These are phyloP conservation scores for Hanseniaspora lachancei DNA, from an alignment of 805 yeast species.

Conservation along the genomic window DNA sequence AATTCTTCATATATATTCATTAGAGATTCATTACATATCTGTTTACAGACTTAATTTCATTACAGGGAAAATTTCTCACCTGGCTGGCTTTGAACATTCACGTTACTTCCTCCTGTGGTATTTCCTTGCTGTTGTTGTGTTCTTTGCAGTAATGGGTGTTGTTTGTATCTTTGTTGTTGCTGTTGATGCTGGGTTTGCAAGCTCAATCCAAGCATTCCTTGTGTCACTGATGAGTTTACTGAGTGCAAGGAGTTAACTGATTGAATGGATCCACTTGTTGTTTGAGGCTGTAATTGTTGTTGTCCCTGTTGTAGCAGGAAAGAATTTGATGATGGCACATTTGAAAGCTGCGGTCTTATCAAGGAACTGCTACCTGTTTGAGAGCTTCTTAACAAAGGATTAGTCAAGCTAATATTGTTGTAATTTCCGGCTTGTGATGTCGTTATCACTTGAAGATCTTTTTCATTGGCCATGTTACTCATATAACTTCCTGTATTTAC, in stretches of 20 bases:
- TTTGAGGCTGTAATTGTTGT: constrained; percentile 22
- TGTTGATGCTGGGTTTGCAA: constrained; percentile 6
- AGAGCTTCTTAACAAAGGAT: constrained; percentile 25
- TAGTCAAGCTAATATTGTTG: constrained; percentile 18
- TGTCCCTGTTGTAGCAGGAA: neutral
- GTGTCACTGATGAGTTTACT: constrained; percentile 17
- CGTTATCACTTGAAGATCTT: constrained; percentile 1
- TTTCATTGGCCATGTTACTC: neutral
- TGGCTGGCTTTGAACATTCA: neutral
- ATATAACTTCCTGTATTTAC: neutral
- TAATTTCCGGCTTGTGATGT: neutral
- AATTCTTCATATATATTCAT: neutral
- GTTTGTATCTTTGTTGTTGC: constrained; percentile 11
- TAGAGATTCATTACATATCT: neutral
- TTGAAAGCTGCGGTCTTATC: constrained; percentile 9
- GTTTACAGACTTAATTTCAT: neutral
- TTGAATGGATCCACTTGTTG: constrained; percentile 26
- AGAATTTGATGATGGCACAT: constrained; percentile 14
- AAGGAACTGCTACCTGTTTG: constrained; percentile 13
- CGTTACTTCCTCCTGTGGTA: neutral
- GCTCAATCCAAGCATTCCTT: constrained; percentile 7
- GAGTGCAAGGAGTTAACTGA: constrained; percentile 26
- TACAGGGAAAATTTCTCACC: neutral
- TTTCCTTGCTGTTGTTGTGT: constrained; percentile 2
- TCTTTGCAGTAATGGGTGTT: constrained; percentile 6